Conservation (phyloP, 495 filamentous ascomycete species). For the Aspergillus affinis region DNA sequence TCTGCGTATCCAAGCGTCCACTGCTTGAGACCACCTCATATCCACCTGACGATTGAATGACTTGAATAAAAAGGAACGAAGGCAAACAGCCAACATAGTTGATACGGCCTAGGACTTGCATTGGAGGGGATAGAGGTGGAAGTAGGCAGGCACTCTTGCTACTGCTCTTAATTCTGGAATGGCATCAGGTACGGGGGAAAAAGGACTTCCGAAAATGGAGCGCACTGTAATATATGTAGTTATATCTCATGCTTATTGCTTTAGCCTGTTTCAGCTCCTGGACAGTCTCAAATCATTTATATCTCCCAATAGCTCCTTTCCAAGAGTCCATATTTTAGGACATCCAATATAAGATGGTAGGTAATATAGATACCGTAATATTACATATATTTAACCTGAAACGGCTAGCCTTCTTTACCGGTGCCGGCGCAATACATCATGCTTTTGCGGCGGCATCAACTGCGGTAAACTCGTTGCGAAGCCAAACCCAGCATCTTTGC, state of each 20-base stretch:
- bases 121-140: background rate
- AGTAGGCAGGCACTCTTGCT: background rate
- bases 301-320: too few relatives aligned
- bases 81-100: background rate
- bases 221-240: background rate
- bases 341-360: background rate
- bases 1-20: constrained; percentile 35
- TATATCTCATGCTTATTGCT: background rate
- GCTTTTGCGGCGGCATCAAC: constrained; percentile 4
- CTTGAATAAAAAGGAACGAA: background rate
- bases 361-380: background rate
- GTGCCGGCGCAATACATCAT: constrained; percentile 13
- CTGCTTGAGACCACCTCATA: constrained; percentile 14
- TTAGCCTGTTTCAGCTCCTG: background rate
- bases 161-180: background rate
- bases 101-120: background rate
- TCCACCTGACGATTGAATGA: background rate
- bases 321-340: too few relatives aligned
- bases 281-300: background rate
- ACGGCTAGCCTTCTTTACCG: constrained; percentile 3
- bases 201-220: background rate
- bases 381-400: constrained; percentile 7
- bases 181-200: background rate
- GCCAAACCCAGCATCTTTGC: constrained; percentile 8
- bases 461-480: constrained; percentile 8